Conservation (phyloP, 2,329 filamentous ascomycete species). For the Colletotrichum caudatum region DNA sequence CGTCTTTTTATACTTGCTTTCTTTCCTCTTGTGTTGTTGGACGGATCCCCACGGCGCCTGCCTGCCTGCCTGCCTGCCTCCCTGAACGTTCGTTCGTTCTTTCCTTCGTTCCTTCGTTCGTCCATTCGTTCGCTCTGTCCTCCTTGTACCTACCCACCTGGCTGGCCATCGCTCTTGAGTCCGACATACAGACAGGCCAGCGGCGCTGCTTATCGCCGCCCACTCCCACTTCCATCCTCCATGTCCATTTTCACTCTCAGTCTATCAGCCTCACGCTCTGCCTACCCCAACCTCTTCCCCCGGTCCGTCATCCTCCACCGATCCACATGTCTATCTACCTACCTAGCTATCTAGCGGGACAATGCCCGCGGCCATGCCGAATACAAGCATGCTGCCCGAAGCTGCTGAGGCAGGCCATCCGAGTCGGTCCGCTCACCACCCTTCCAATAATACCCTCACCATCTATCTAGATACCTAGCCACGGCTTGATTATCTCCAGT, state of each 20-base stretch:
- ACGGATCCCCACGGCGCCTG: too few species aligned
- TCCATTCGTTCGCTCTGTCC: too few species aligned
- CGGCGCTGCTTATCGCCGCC: not conserved
- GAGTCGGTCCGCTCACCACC: slow-evolving; percentile 5
- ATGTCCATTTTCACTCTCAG: not conserved
- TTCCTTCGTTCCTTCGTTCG: too few species aligned
- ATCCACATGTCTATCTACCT: too few species aligned
- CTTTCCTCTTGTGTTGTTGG: too few species aligned
- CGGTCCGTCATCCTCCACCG: not conserved
- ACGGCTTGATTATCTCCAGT: slow-evolving; percentile 9
- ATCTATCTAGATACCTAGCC: not conserved
- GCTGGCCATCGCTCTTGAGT: too few species aligned
- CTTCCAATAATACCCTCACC: not conserved
- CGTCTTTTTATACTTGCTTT: too few species aligned
- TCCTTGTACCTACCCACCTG: too few species aligned
- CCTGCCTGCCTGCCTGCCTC: too few species aligned
- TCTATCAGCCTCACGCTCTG: not conserved
- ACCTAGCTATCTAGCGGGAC: too few species aligned
- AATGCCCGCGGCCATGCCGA: slow-evolving; percentile 24
- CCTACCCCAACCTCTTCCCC: not conserved
- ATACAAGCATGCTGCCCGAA: slow-evolving; percentile 36
- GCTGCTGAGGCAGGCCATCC: not conserved
- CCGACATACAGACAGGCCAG: too few species aligned
- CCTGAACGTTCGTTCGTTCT: too few species aligned
- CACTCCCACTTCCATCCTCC: not conserved